Evolutionary conservation across 305 asterid species (phyloP).

Genomic region (Striga hermonthica): DNA sequence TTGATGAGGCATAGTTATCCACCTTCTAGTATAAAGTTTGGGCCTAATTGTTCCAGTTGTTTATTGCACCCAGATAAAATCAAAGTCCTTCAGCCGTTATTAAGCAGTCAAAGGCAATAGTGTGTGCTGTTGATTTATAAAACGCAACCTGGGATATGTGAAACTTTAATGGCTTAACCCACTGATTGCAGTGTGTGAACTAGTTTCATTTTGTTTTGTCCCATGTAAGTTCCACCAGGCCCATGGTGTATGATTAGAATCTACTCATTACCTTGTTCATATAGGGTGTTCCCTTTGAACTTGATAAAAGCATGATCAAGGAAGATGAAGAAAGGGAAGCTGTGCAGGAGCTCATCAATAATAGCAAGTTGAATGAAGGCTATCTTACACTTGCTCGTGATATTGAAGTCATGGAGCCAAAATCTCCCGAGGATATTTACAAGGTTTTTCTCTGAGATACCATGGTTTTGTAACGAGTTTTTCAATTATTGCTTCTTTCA

Average conservation of each 20-base stretch:
- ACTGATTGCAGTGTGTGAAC: conserved; percentile 18
- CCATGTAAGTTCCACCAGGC: neutral
- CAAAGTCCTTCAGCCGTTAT: conserved; percentile 1
- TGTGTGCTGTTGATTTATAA: conserved; percentile 1
- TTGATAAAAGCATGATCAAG: conserved; percentile 55
- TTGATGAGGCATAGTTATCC: neutral
- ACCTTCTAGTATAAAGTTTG: neutral
- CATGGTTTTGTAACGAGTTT: conserved; percentile 5
- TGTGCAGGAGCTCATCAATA: conserved; percentile 75
- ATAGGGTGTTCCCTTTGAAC: conserved; percentile 81
- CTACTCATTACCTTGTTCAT: conserved; percentile 26
- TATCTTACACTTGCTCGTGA: conserved; percentile 98
- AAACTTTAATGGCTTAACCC: conserved; percentile 11
- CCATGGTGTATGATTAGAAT: neutral
- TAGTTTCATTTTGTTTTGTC: conserved; percentile 5
- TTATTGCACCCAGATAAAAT: conserved; percentile 4
- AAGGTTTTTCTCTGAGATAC: conserved; percentile 48
- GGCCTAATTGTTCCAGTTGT: conserved; percentile 9
- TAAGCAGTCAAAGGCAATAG: conserved; percentile 1
- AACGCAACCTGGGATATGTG: conserved; percentile 15
- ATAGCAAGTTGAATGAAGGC: conserved; percentile 82
- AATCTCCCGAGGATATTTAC: conserved; percentile 95
- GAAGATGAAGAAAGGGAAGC: conserved; percentile 81
- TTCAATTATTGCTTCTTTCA: conserved; percentile 28
- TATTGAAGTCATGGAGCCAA: conserved; percentile 98